Evolutionary conservation across 192 early-diverging fungal genomes (phyloP).

Genomic region (Allomyces javanicus): DNA sequence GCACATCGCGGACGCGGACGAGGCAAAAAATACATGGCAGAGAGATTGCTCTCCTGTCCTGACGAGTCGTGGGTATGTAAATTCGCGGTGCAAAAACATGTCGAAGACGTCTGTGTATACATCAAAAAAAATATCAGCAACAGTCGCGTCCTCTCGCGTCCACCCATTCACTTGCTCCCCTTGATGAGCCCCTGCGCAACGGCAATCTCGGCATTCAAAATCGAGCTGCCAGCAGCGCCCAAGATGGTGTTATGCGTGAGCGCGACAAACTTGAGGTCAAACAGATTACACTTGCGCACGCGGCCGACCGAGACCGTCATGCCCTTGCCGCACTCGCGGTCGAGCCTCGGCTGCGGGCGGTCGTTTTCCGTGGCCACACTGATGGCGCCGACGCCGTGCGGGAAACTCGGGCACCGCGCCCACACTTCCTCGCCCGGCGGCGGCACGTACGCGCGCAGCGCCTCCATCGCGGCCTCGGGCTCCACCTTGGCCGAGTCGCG

Average conservation of each 20-base stretch:
- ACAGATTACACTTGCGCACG: constrained; percentile 60
- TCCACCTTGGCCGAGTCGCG: not conserved
- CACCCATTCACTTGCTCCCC: too few relatives aligned
- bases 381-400: constrained; percentile 41
- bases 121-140: too few relatives aligned
- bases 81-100: too few relatives aligned
- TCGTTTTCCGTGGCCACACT: constrained; percentile 43
- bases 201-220: constrained; percentile 87
- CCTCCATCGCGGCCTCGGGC: not conserved
- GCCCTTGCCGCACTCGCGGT: constrained; percentile 62
- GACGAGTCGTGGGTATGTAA: too few relatives aligned
- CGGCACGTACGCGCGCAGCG: constrained; percentile 2
- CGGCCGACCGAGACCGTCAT: constrained; percentile 86
- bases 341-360: constrained; percentile 85
- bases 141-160: too few relatives aligned
- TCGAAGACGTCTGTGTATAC: too few relatives aligned
- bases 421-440: constrained; percentile 62
- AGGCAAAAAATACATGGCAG: too few relatives aligned
- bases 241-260: constrained; percentile 91
- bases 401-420: constrained; percentile 55
- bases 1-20: too few relatives aligned
- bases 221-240: constrained; percentile 82
- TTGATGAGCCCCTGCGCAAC: constrained; percentile 47
- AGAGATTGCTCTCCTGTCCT: too few relatives aligned
- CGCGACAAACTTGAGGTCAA: constrained; percentile 80